Percentiles rank a stretch among this genome's conserved stretches.
Conservation (phyloP, 2,329 filamentous ascomycete species). For the Onygenales sp. region DNA sequence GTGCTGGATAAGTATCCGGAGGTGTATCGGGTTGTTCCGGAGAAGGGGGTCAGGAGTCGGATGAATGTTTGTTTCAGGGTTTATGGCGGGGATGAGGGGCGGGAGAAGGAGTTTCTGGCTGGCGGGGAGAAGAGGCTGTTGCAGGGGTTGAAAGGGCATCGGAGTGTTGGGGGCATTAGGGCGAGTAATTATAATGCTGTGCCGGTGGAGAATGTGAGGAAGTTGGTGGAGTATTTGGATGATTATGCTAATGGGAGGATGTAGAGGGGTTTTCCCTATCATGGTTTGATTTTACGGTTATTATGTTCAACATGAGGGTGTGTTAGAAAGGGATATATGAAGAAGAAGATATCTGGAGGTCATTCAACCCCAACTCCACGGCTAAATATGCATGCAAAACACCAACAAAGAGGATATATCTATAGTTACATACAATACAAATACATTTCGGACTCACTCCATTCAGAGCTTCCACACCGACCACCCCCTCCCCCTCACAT, state of each 20-base stretch:
- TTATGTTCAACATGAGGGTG: too few relatives aligned
- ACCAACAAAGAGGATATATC: background rate
- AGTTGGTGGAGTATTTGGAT: slow-evolving; percentile 35
- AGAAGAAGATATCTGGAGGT: background rate
- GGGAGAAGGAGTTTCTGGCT: slow-evolving; percentile 72
- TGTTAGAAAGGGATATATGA: background rate
- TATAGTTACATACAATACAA: background rate
- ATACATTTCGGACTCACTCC: slow-evolving; percentile 8
- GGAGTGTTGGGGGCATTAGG: slow-evolving; percentile 76
- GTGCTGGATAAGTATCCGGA: slow-evolving; percentile 64
- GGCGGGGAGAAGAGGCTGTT: slow-evolving; percentile 60
- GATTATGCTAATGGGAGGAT: slow-evolving; percentile 39
- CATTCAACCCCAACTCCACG: background rate
- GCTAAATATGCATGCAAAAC: too few relatives aligned
- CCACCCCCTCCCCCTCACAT: slow-evolving; percentile 42
- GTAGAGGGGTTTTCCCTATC: background rate
- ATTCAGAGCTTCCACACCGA: slow-evolving; percentile 49
- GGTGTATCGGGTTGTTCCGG: slow-evolving; percentile 69
- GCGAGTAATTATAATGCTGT: slow-evolving; percentile 88
- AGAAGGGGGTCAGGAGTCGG: slow-evolving; percentile 64
- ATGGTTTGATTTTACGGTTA: too few relatives aligned
- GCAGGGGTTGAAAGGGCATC: slow-evolving; percentile 78
- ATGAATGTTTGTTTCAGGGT: slow-evolving; percentile 97
- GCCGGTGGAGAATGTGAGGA: slow-evolving; percentile 38
- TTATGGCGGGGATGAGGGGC: slow-evolving; percentile 51